phyloP scores from a whole-genome alignment of 1,139 yeast species.

The Insectozyma bohioensis region DNA sequence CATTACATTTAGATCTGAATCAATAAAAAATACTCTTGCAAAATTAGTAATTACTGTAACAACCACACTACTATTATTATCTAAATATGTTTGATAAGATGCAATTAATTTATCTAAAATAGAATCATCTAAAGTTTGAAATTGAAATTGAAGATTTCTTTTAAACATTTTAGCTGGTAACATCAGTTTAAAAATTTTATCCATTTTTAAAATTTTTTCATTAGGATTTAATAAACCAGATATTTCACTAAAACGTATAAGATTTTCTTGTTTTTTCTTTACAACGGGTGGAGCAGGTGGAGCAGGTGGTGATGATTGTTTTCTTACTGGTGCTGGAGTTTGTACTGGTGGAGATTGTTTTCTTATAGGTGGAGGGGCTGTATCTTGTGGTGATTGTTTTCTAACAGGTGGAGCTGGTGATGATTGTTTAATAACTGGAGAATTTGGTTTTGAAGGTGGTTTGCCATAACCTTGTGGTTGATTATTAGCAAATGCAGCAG shows the following conservation, averaged over 20 bases:
- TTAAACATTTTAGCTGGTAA: slow-evolving; percentile 12
- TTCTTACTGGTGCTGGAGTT: slow-evolving; percentile 1
- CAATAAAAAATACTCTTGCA: slow-evolving; percentile 46
- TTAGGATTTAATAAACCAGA: slow-evolving; percentile 31
- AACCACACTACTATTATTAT: slow-evolving; percentile 35
- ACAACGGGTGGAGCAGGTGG: too few relatives aligned
- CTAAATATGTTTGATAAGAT: slow-evolving; percentile 34
- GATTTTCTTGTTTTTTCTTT: slow-evolving; percentile 5
- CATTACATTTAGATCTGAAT: slow-evolving; percentile 37
- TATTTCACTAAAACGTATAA: slow-evolving; percentile 34
- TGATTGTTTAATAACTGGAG: not conserved
- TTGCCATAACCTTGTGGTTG: too few relatives aligned
- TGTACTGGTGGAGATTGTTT: too few relatives aligned
- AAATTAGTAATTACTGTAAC: slow-evolving; percentile 50
- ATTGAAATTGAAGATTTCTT: slow-evolving; percentile 18
- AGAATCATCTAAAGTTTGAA: slow-evolving; percentile 32
- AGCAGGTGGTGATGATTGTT: slow-evolving; percentile 9
- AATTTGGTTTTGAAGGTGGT: slow-evolving; percentile 2
- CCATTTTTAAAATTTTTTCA: slow-evolving; percentile 46
- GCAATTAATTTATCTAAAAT: slow-evolving; percentile 43
- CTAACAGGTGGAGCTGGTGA: slow-evolving; percentile 16
- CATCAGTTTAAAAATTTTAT: slow-evolving; percentile 26
- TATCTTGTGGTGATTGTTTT: slow-evolving; percentile 5
- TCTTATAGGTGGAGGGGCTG: slow-evolving; percentile 1
- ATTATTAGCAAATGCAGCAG: slow-evolving; percentile 14